Evolutionary conservation across 129 eudicot species (phyloP), one percentile per base, ranked within the genome.

Genomic region (Flaveria linearis): DNA sequence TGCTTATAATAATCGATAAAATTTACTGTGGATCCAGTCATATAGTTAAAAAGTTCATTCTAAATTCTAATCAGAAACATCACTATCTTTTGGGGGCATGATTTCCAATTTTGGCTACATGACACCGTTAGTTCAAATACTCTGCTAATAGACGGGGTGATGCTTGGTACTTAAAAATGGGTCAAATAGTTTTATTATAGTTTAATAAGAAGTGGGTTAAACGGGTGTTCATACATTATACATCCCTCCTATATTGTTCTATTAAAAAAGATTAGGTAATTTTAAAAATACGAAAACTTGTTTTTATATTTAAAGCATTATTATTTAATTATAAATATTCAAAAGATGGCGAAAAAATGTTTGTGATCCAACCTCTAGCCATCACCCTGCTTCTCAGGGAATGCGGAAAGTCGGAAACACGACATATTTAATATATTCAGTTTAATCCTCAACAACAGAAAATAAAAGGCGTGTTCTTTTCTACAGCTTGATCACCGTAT

Each of bases 401-500:
- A 17, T 28, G 33, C 33, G 33, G 33, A 28, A 28, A 28, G 7
- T 2, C 20, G 8, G 57, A 15, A 51, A 14, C 22, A 7, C 58
- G n/a, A 52, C 58, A 52, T 16, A 20, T 56, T 0, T 60, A 60
- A 60, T 33, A 23, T 20, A 9, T 9, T 60, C 66, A 25, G 9
- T 60, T 41, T 23, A 60, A 25, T 62, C 4, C 18, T 26, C 69
- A 63, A 63, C 20, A 13, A 16, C 33, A 43, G 69, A 63, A 15
- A 15, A 28, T 33, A 28, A 28, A 41, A 4, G 7, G n/a, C 26
- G 55, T 67, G n/a, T 47, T 64, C 9, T 11, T 36, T 11, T 73
- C 12, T 78, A 70, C 96, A 94, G 99, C 87, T 94, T 83, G 96
- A 91, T 76, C 99, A 94, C 84, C 96, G 97, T 50, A 86, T 94